A percentile compares a stretch with the other conserved stretches of the same genome.
Evolutionary conservation across 2,329 filamentous ascomycete species (phyloP).

Genomic region (Rutstroemia sp.): DNA sequence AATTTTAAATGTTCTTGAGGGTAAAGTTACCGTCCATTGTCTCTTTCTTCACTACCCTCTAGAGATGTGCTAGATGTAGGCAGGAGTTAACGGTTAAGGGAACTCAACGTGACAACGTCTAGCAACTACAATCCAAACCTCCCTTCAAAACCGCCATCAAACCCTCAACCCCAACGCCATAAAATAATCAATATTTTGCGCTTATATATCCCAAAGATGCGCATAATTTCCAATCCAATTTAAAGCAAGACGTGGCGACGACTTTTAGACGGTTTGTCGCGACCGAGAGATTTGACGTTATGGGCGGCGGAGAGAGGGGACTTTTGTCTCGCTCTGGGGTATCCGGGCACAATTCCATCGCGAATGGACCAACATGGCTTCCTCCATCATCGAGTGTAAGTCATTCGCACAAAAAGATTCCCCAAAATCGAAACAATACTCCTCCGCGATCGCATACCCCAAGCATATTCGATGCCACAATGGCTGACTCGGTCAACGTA

Average conservation of each 20-base stretch:
- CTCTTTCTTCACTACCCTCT: slow-evolving; percentile 1
- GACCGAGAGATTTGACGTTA: slow-evolving; percentile 12
- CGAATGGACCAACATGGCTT: slow-evolving; percentile 51
- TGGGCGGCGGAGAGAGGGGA: slow-evolving; percentile 14
- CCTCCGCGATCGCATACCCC: slow-evolving; percentile 26
- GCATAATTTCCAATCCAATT: slow-evolving; percentile 10
- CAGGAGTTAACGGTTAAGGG: slow-evolving; percentile 5
- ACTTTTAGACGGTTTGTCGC: slow-evolving; percentile 21
- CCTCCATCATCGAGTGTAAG: slow-evolving; percentile 45
- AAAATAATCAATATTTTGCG: slow-evolving; percentile 10
- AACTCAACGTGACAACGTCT: slow-evolving; percentile 7
- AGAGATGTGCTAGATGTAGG: slow-evolving; percentile 5
- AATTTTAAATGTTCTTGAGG: not conserved
- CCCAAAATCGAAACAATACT: slow-evolving; percentile 56
- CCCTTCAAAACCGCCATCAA: slow-evolving; percentile 6
- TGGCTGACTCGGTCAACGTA: slow-evolving; percentile 42
- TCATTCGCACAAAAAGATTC: slow-evolving; percentile 38
- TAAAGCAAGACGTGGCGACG: slow-evolving; percentile 22
- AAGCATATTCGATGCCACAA: slow-evolving; percentile 32
- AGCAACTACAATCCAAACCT: slow-evolving; percentile 9
- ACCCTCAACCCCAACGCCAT: slow-evolving; percentile 6
- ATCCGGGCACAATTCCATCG: slow-evolving; percentile 19
- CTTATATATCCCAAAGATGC: slow-evolving; percentile 6
- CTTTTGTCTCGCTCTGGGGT: slow-evolving; percentile 23
- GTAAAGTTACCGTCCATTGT: not conserved